Evolutionary conservation across 192 early-diverging fungal genomes (phyloP).

Genomic region (Mortierella alpina): DNA sequence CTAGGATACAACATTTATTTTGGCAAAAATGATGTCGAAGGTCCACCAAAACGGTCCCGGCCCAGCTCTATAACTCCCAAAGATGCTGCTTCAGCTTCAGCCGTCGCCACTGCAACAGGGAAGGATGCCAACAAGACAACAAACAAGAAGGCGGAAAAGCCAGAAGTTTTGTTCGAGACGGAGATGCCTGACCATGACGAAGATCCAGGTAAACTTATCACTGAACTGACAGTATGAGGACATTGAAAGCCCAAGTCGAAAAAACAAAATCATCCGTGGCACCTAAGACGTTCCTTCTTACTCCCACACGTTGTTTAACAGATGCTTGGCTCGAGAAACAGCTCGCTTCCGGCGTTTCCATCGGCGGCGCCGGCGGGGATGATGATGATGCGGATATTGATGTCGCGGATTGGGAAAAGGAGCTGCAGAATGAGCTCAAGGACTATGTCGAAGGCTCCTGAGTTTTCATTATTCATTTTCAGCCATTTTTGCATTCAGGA

Average conservation of each 20-base stretch:
- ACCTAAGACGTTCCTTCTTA: background rate
- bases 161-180: slow-evolving; percentile 53
- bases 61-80: slow-evolving; percentile 11
- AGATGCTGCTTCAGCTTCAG: background rate
- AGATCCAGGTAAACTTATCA: slow-evolving; percentile 39
- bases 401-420: slow-evolving; percentile 58
- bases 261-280: background rate
- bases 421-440: slow-evolving; percentile 56
- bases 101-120: background rate
- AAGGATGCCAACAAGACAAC: slow-evolving; percentile 1
- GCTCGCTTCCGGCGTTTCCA: slow-evolving; percentile 34
- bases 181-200: slow-evolving; percentile 52
- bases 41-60: slow-evolving; percentile 27
- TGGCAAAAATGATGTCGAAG: slow-evolving; percentile 39
- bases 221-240: background rate
- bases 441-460: slow-evolving; percentile 47
- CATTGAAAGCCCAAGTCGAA: background rate
- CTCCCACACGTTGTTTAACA: slow-evolving; percentile 7
- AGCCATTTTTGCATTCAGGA: background rate
- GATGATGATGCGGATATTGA: slow-evolving; percentile 52
- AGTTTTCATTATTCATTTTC: background rate
- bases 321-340: slow-evolving; percentile 59
- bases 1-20: slow-evolving; percentile 53
- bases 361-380: slow-evolving; percentile 18
- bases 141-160: slow-evolving; percentile 6